Evolutionary conservation across 352 stramenopile genomes (phyloP).

Genomic region (Peronospora belbahrii): DNA sequence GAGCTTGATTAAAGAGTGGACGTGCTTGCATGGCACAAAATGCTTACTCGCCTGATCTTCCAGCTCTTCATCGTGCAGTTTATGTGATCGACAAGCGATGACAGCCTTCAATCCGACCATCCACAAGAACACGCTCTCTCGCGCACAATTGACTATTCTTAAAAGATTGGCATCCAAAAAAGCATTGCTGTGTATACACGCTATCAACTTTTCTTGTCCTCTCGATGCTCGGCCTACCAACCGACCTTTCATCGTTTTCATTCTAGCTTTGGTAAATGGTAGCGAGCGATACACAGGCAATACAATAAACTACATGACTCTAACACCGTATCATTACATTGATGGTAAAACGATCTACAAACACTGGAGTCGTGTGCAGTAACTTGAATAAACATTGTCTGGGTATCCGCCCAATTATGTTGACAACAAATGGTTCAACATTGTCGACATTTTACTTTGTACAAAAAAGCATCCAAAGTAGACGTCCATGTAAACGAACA

Average conservation of each 20-base stretch:
- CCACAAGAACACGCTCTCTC: background rate
- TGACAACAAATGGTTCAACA: background rate
- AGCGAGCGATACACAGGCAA: too few species aligned
- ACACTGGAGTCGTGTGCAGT: background rate
- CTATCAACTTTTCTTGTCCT: background rate
- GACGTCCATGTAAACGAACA: constrained; percentile 7
- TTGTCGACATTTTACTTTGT: background rate
- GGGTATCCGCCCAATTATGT: background rate
- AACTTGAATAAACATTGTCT: too few species aligned
- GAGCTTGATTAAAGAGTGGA: background rate
- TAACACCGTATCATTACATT: too few species aligned
- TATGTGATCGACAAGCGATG: background rate
- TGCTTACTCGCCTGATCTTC: background rate
- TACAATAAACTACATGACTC: background rate
- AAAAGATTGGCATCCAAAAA: background rate
- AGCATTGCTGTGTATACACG: background rate
- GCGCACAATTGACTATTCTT: background rate
- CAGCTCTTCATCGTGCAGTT: background rate
- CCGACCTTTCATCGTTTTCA: background rate
- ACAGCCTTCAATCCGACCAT: background rate
- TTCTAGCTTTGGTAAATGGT: background rate
- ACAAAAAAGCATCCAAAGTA: background rate
- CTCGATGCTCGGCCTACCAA: background rate
- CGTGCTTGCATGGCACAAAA: too few species aligned
- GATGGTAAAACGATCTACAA: too few species aligned